Base-by-base conservation (phyloP, 2,329 filamentous ascomycete species). In the Penicillium rolfsii region DNA sequence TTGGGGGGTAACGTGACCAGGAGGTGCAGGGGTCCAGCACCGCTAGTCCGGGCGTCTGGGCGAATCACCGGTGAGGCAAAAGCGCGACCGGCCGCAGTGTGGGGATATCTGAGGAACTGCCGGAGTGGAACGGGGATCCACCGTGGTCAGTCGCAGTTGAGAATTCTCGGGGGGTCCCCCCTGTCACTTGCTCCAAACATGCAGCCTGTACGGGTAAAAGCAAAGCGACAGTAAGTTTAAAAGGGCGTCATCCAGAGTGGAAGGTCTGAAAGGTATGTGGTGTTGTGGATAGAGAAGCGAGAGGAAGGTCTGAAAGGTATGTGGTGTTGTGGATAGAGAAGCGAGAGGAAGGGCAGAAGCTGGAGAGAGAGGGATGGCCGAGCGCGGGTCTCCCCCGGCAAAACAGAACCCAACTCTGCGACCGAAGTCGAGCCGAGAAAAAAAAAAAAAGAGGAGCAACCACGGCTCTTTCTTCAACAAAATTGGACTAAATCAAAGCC, bases 41-140 rank as follows among this genome's bases (percentile, higher is more conserved):
- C 11, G 33, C 36, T 33, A n/a, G 30, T n/a, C 22, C 38, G 40
- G 35, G 3, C 12, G 8, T 22, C n/a, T 11, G 11, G 9, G n/a
- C 55, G 9, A 57, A 57, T 50, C 45, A 46, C 4, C 43, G 5
- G 24, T n/a, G 24, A 22, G 16, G 33, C 16, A 22, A 24, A 5
- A 8, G 26, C 4, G 14, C 36, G 19, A 9, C 33, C 9, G 40
- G 40, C 40, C 22, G 19, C 9, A 19, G 9, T 24, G 40, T 43
- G 40, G 8, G 12, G 11, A 43, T 57, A 60, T 49, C 54, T 40
- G 54, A 54, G 58, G 46, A 57, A 36, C 24, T 22, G 19, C 33
- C 12, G 43, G 45, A 38, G 43, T 43, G 30, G 43, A 26, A 24
- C 19, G 7, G 14, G 14, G 19, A 41, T 54, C 52, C 52, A 41